A percentile compares a stretch with the other conserved stretches of the same genome.
These are phyloP conservation scores for Plectosphaerella sp. DNA, from an alignment of 2,329 filamentous ascomycete genomes.

Conservation along the genomic window DNA sequence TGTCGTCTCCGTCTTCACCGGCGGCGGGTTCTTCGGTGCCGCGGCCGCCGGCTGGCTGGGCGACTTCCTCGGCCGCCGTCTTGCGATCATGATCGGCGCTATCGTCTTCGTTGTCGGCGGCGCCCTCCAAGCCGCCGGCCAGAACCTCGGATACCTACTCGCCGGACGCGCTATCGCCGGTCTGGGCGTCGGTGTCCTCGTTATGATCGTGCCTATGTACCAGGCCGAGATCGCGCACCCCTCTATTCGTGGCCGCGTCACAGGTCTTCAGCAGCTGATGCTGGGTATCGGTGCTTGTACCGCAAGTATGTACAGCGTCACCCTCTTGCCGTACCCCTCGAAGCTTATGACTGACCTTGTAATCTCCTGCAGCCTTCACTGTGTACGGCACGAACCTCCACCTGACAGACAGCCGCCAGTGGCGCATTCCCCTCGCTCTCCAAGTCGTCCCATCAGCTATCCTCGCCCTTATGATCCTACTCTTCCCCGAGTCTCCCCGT, in stretches of 20 bases:
- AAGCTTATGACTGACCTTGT: too few species aligned
- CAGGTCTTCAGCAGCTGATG: slow-evolving; percentile 78
- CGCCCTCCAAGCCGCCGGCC: slow-evolving; percentile 66
- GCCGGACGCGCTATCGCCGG: slow-evolving; percentile 66
- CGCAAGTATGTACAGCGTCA: too few species aligned
- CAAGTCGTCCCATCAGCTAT: slow-evolving; percentile 66
- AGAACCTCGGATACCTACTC: slow-evolving; percentile 52
- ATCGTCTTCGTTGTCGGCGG: slow-evolving; percentile 70
- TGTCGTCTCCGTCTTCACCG: slow-evolving; percentile 63
- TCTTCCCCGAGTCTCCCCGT: slow-evolving; percentile 67
- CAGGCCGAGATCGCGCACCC: slow-evolving; percentile 77
- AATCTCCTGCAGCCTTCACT: too few species aligned
- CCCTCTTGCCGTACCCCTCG: too few species aligned
- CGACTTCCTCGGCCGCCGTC: slow-evolving; percentile 63
- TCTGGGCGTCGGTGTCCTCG: slow-evolving; percentile 43
- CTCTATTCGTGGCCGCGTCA: slow-evolving; percentile 69
- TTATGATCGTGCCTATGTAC: slow-evolving; percentile 54
- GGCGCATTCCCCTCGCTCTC: slow-evolving; percentile 49
- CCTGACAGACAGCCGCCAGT: slow-evolving; percentile 20
- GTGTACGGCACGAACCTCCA: too few species aligned
- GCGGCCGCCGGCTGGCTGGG: slow-evolving; percentile 57
- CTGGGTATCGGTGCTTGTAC: slow-evolving; percentile 60
- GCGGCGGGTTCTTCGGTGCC: slow-evolving; percentile 69
- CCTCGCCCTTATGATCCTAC: slow-evolving; percentile 57
- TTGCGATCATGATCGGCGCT: slow-evolving; percentile 68